phyloP scores from a whole-genome alignment of 768 basidiomycete genomes.

The Podaxis sp. region DNA sequence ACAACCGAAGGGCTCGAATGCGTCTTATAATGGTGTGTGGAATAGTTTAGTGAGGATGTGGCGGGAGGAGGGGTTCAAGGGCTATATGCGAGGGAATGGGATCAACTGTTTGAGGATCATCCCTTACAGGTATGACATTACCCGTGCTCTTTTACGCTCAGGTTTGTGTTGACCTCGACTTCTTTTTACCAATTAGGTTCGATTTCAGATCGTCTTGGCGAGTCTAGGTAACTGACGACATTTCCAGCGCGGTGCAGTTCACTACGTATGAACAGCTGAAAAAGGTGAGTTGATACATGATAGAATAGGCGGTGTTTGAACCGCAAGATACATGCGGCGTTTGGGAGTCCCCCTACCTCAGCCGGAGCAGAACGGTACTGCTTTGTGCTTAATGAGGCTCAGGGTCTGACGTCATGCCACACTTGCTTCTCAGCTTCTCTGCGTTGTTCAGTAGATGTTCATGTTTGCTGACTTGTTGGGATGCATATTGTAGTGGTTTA shows the following conservation, averaged over 20 bases:
- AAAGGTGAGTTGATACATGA: slow-evolving; percentile 49
- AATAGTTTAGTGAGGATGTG: slow-evolving; percentile 85
- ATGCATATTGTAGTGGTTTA: slow-evolving; percentile 56
- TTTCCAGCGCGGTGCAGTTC: slow-evolving; percentile 75
- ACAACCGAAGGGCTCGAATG: slow-evolving; percentile 64
- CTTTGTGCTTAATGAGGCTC: background rate
- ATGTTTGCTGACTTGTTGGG: background rate
- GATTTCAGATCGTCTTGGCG: background rate
- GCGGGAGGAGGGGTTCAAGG: slow-evolving; percentile 89
- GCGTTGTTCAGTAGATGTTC: background rate
- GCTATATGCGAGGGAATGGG: slow-evolving; percentile 91
- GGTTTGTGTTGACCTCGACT: slow-evolving; percentile 8
- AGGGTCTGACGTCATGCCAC: slow-evolving; percentile 30
- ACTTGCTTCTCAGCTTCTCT: slow-evolving; percentile 1
- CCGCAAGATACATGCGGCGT: background rate
- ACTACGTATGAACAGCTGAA: slow-evolving; percentile 91
- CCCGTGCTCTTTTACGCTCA: slow-evolving; percentile 15
- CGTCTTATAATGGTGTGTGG: slow-evolving; percentile 85
- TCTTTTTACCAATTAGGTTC: background rate
- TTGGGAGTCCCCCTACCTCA: background rate
- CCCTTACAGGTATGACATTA: slow-evolving; percentile 64
- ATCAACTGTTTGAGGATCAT: slow-evolving; percentile 92
- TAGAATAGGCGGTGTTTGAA: background rate
- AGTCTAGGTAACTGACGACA: background rate
- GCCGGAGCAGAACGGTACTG: background rate